Evolutionary conservation across 1,139 yeast species (phyloP).

Genomic region (Candida albicans): DNA sequence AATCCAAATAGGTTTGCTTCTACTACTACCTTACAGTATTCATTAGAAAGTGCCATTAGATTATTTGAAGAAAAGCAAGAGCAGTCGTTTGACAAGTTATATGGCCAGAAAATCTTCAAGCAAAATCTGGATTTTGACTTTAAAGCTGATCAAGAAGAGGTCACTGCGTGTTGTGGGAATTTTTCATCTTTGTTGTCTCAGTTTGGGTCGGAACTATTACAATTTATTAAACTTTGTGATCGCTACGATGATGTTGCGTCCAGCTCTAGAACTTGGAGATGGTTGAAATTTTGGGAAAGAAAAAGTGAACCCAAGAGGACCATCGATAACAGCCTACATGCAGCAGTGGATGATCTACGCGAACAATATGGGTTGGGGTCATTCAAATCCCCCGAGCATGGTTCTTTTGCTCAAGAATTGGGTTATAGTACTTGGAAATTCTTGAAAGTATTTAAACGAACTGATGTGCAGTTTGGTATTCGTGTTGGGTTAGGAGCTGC

Average conservation of each 20-base stretch:
- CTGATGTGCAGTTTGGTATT: conserved; percentile 76
- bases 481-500: conserved; percentile 81
- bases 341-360: conserved; percentile 38
- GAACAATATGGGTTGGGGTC: conserved; percentile 24
- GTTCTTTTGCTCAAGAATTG: conserved; percentile 10
- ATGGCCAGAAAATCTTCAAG: conserved; percentile 57
- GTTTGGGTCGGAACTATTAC: conserved; percentile 57
- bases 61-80: conserved; percentile 59
- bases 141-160: conserved; percentile 71
- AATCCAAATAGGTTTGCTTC: conserved; percentile 33
- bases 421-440: conserved; percentile 32
- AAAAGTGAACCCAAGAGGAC: neutral
- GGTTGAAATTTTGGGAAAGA: conserved; percentile 53
- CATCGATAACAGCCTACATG: conserved; percentile 27
- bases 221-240: conserved; percentile 48
- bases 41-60: conserved; percentile 52
- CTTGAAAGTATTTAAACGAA: conserved; percentile 44
- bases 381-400: conserved; percentile 2
- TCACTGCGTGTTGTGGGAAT: conserved; percentile 83
- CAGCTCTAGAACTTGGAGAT: conserved; percentile 43
- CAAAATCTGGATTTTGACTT: conserved; percentile 34
- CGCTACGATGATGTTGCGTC: conserved; percentile 35
- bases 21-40: conserved; percentile 45
- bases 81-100: conserved; percentile 56
- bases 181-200: conserved; percentile 66